Conservation (phyloP, 179 eudicot species). For the Heliamphora pulchella region DNA sequence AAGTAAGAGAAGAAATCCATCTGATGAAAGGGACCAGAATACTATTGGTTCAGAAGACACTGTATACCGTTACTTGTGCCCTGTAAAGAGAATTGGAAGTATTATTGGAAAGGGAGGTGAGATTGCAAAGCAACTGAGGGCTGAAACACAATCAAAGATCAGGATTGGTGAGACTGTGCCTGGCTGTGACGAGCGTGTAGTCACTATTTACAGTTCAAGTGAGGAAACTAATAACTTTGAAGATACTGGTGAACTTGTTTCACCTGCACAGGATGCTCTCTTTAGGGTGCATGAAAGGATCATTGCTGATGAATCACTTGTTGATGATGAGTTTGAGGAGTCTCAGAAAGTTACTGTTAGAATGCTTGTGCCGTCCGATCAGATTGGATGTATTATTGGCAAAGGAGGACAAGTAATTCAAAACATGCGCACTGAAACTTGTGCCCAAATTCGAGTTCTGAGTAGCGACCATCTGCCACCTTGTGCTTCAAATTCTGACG, state of each 20-base stretch:
- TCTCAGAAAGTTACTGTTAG: conserved; percentile 28
- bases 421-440: conserved; percentile 38
- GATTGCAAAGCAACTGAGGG: conserved; percentile 39
- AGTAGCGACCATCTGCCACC: conserved; percentile 39
- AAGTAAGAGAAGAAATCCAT: conserved; percentile 36
- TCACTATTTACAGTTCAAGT: conserved; percentile 39
- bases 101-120: conserved; percentile 50
- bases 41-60: conserved; percentile 41
- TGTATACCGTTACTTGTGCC: conserved; percentile 42
- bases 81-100: conserved; percentile 37
- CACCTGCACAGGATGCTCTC: conserved; percentile 45
- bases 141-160: conserved; percentile 38
- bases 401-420: conserved; percentile 48
- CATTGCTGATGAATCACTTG: conserved; percentile 32
- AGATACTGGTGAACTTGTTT: conserved; percentile 23
- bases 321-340: conserved; percentile 33
- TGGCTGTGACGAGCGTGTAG: conserved; percentile 48
- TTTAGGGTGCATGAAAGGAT: conserved; percentile 39
- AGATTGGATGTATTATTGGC: conserved; percentile 48
- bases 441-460: conserved; percentile 37
- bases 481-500: conserved; percentile 41
- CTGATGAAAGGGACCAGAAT: conserved; percentile 33
- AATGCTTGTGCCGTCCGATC: conserved; percentile 44
- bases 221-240: conserved; percentile 38
- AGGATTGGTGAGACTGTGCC: conserved; percentile 42